Conservation (phyloP, 768 basidiomycete genomes). For the Tulasnella sp. region DNA sequence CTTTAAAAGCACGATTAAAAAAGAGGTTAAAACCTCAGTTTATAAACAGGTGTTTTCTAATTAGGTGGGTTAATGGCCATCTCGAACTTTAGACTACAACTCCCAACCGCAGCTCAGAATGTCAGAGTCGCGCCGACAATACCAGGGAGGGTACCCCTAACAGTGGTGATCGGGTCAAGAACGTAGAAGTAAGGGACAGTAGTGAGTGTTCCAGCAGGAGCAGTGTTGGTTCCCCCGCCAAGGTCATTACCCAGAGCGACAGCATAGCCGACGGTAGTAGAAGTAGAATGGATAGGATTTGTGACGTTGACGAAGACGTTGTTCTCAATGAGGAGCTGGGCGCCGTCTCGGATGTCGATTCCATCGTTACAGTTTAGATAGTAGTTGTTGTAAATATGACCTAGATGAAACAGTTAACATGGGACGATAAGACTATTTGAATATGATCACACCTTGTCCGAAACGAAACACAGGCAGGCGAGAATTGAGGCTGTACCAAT, state of each 20-base stretch:
- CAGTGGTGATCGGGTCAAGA: conserved; percentile 2
- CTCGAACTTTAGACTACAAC: too few relatives aligned
- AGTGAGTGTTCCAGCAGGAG: conserved; percentile 5
- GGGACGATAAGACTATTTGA: not conserved
- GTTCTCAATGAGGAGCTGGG: conserved; percentile 10
- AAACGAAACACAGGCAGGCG: conserved; percentile 36
- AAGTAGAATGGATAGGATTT: not conserved
- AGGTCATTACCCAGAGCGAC: not conserved
- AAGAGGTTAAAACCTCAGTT: too few relatives aligned
- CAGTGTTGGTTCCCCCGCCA: not conserved
- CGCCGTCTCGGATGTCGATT: conserved; percentile 8
- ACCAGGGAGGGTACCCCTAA: too few relatives aligned
- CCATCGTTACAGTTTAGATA: not conserved
- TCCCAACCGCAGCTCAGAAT: too few relatives aligned
- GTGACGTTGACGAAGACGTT: conserved; percentile 9
- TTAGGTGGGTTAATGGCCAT: too few relatives aligned
- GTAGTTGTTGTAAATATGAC: conserved; percentile 1
- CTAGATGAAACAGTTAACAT: not conserved
- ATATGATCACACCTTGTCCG: conserved; percentile 1
- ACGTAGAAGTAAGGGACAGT: conserved; percentile 8
- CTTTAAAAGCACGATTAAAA: too few relatives aligned
- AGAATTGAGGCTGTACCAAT: conserved; percentile 1
- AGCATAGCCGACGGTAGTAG: not conserved
- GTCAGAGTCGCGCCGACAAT: too few relatives aligned
- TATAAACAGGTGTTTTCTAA: too few relatives aligned